Base-by-base conservation (phyloP, 2,329 filamentous ascomycete species). In the Botrytis elliptica region DNA sequence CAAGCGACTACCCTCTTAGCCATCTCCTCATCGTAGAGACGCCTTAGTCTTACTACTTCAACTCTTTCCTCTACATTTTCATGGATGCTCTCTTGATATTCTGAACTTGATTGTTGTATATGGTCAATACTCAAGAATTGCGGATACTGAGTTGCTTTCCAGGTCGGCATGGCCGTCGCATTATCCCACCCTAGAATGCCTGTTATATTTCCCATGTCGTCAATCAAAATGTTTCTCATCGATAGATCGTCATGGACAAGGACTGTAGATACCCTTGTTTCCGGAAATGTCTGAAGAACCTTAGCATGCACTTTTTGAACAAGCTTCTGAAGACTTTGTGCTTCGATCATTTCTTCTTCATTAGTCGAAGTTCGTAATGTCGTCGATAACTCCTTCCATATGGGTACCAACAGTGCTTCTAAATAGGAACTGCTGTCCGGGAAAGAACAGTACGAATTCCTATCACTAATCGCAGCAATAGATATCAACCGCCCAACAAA, bases 221-320 rank as follows among this genome's bases (percentile, higher is more conserved):
- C 44, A n/a, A 67, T 67, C 16, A 67, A 29, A 12, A 67, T n/a
- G n/a, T 67, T 67, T 20, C 65, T 52, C 33, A 67, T 52, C n/a
- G 65, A 67, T n/a, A 52, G 40, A 8, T 67, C 65, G 44, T 67
- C 44, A 18, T 52, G 65, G 4, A 52, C 9, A 29, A 67, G 65
- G 22, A 52, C 33, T 12, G 65, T 55, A 2, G 65, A 67, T 20
- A 55, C 29, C 3, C 22, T 67, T 55, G 33, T 29, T 55, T 55
- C 46, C 4, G 65, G 46, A 29, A 55, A 40, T 8, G n/a, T 40
- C 1, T 55, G 46, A 12, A 67, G 4, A n/a, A 40, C 40, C n/a
- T 67, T 67, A 29, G 36, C 22, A 52, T 67, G 29, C 7, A 67
- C 14, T 36, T 67, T 67, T 52, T 67, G 22, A 55, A 52, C 33